Evolutionary conservation across 176 grass and related monocot species (phyloP).

Genomic region (Stipa capillata): DNA sequence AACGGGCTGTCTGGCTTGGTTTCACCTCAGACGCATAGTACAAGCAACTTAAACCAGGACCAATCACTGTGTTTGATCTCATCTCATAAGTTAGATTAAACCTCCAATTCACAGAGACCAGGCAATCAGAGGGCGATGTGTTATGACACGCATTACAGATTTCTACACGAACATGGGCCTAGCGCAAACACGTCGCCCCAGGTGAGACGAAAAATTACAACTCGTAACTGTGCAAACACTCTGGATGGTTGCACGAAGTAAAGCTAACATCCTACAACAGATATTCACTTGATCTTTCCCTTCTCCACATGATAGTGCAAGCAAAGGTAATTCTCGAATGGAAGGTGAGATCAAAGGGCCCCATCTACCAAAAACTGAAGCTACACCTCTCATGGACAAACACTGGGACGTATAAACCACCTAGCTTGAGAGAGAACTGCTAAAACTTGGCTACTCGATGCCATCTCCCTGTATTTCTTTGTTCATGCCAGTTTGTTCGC

Average conservation of each 20-base stretch:
- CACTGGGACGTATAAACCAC: background rate
- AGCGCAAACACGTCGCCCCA: background rate
- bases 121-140: background rate
- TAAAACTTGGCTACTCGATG: background rate
- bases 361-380: background rate
- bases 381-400: background rate
- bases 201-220: background rate
- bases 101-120: background rate
- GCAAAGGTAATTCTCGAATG: background rate
- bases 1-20: background rate
- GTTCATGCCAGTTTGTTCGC: constrained; percentile 35
- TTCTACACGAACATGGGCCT: background rate
- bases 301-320: background rate
- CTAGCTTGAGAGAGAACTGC: background rate
- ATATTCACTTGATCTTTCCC: background rate
- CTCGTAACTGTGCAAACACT: background rate
- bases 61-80: background rate
- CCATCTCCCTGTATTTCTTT: constrained; percentile 32
- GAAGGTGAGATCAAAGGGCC: background rate
- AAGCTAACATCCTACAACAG: background rate
- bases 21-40: background rate
- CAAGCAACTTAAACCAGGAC: background rate
- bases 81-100: background rate
- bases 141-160: background rate
- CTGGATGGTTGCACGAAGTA: background rate